These are phyloP conservation scores for Ophiocordyceps unilateralis DNA, from an alignment of 2,329 filamentous ascomycete species.

Conservation along the genomic window DNA sequence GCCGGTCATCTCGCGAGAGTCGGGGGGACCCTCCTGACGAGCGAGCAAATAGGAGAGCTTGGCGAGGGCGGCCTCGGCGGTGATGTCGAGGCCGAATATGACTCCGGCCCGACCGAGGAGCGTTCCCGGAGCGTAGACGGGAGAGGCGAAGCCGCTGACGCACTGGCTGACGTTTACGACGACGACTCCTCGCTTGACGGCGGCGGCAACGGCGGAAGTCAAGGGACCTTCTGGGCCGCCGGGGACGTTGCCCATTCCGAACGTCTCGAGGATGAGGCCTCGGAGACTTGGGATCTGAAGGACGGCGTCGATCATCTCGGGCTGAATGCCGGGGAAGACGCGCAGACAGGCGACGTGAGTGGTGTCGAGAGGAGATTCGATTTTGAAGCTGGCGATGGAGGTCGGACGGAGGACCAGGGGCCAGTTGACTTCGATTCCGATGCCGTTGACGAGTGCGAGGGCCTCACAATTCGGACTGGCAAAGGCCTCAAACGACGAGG, in stretches of 20 bases:
- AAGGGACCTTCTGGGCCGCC: conserved; percentile 64
- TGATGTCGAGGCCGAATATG: conserved; percentile 78
- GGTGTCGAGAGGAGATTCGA: conserved; percentile 63
- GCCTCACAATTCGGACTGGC: conserved; percentile 74
- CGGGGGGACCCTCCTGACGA: conserved; percentile 30
- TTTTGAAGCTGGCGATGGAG: conserved; percentile 53
- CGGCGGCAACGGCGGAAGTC: conserved; percentile 59
- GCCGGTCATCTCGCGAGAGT: conserved; percentile 45
- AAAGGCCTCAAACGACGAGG: conserved; percentile 75
- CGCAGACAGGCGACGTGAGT: conserved; percentile 80
- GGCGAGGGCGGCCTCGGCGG: conserved; percentile 76
- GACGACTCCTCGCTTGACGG: conserved; percentile 64
- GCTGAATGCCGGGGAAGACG: conserved; percentile 82
- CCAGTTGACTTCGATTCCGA: conserved; percentile 71
- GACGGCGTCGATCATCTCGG: conserved; percentile 83
- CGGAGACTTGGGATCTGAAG: conserved; percentile 58
- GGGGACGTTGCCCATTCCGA: conserved; percentile 83
- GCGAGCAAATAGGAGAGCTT: conserved; percentile 77
- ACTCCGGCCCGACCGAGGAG: conserved; percentile 70
- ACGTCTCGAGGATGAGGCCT: conserved; percentile 77
- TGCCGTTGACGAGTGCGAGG: conserved; percentile 63
- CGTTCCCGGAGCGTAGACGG: conserved; percentile 62
- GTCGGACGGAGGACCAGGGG: conserved; percentile 58
- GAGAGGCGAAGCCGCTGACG: conserved; percentile 57
- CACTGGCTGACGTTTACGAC: conserved; percentile 90